Conservation (phyloP, 495 filamentous ascomycete genomes). For the Tricharina praecox region DNA sequence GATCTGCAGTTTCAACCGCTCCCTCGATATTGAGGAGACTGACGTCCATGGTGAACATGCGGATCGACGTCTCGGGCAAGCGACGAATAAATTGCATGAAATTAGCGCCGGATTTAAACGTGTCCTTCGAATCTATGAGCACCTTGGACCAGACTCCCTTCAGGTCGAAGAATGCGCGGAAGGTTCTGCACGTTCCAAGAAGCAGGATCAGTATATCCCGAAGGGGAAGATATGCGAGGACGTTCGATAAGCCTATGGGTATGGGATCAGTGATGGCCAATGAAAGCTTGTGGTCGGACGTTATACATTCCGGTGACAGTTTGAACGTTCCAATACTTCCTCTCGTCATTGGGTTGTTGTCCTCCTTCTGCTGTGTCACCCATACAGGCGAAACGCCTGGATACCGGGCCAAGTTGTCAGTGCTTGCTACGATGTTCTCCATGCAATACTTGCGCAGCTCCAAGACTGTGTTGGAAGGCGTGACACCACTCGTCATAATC, state of each 20-base stretch:
- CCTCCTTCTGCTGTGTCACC: neutral
- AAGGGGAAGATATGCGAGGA: slow-evolving; percentile 1
- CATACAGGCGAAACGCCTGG: neutral
- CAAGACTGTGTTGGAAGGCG: too few species aligned
- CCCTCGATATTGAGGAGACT: slow-evolving; percentile 1
- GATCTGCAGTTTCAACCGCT: slow-evolving; percentile 10
- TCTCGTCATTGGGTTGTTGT: neutral
- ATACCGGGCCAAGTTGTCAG: neutral
- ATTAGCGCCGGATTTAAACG: slow-evolving; percentile 8
- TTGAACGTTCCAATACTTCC: slow-evolving; percentile 1
- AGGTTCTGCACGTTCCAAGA: neutral
- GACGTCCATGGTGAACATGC: slow-evolving; percentile 13
- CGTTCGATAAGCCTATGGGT: neutral
- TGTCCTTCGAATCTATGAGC: neutral
- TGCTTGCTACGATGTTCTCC: too few species aligned
- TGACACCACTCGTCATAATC: too few species aligned
- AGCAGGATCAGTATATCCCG: neutral
- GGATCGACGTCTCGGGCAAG: slow-evolving; percentile 17
- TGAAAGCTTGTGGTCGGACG: too few species aligned
- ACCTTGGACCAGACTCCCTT: neutral
- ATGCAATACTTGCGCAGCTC: too few species aligned
- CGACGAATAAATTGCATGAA: slow-evolving; percentile 16
- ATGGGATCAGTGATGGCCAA: too few species aligned
- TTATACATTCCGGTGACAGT: neutral
- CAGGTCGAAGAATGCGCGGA: neutral